These are phyloP conservation scores for Albizia julibrissin DNA, from an alignment of 306 rosid genomes.

Conservation along the genomic window DNA sequence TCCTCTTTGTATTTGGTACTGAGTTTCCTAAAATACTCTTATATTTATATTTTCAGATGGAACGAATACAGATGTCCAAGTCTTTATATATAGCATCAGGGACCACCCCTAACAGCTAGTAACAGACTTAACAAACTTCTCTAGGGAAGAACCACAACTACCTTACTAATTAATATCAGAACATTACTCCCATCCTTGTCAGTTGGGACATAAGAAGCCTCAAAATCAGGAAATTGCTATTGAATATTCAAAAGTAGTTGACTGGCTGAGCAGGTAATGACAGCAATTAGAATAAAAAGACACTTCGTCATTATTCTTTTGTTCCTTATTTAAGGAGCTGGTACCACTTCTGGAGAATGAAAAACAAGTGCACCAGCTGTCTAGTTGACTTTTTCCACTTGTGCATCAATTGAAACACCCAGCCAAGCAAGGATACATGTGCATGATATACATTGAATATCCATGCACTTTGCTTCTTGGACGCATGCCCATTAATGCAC, in stretches of 20 bases:
- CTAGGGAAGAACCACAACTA: neutral
- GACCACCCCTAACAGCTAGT: neutral
- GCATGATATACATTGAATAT: neutral
- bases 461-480: neutral
- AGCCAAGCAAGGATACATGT: neutral
- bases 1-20: neutral
- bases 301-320: neutral
- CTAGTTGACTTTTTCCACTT: neutral
- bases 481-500: neutral
- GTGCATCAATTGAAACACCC: neutral
- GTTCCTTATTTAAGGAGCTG: neutral
- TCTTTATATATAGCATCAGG: neutral
- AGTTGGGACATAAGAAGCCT: neutral
- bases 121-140: neutral
- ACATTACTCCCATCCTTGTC: neutral
- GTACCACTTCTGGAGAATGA: neutral
- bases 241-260: neutral
- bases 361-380: neutral
- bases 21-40: neutral
- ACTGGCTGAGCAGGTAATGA: neutral
- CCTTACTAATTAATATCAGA: neutral
- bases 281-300: neutral
- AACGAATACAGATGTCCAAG: neutral
- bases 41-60: neutral
- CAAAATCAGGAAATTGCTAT: neutral